These are phyloP conservation scores for Aspergillus tanneri DNA, from an alignment of 2,329 filamentous ascomycete genomes.

Conservation along the genomic window DNA sequence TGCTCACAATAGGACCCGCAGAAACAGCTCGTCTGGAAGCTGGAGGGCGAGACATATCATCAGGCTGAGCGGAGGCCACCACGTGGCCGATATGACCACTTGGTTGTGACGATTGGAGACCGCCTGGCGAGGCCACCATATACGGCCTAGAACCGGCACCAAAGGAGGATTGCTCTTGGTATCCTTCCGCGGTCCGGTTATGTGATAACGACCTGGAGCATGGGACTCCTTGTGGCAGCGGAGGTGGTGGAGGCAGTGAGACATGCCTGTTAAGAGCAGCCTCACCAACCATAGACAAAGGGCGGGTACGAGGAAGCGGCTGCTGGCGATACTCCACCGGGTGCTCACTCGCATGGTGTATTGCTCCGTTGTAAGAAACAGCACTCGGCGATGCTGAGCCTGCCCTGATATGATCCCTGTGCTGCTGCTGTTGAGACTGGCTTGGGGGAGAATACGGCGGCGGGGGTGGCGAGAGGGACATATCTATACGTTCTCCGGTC, in stretches of 20 bases:
- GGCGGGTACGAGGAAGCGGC: slow-evolving; percentile 30
- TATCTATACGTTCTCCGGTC: slow-evolving; percentile 23
- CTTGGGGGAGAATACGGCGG: slow-evolving; percentile 42
- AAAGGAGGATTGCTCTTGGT: slow-evolving; percentile 22
- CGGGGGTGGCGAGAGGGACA: slow-evolving; percentile 35
- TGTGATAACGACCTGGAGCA: slow-evolving; percentile 37
- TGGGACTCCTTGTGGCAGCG: slow-evolving; percentile 30
- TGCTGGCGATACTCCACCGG: slow-evolving; percentile 27
- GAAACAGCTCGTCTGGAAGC: slow-evolving; percentile 47
- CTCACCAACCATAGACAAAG: slow-evolving; percentile 34
- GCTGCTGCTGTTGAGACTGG: slow-evolving; percentile 21
- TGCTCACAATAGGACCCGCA: slow-evolving; percentile 43
- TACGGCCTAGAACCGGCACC: slow-evolving; percentile 21
- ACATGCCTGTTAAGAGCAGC: slow-evolving; percentile 28
- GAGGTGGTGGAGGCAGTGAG: slow-evolving; percentile 39
- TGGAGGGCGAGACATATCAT: slow-evolving; percentile 35
- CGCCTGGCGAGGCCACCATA: slow-evolving; percentile 24
- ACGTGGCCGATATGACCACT: slow-evolving; percentile 13
- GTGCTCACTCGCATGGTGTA: slow-evolving; percentile 20
- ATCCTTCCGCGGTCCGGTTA: slow-evolving; percentile 27
- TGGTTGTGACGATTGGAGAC: slow-evolving; percentile 20
- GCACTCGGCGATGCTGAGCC: slow-evolving; percentile 21
- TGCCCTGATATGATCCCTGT: slow-evolving; percentile 19
- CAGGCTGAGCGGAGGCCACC: slow-evolving; percentile 18
- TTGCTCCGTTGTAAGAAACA: slow-evolving; percentile 18